Conservation (phyloP, 2,329 filamentous ascomycete species). For the Neofusicoccum laricinum region DNA sequence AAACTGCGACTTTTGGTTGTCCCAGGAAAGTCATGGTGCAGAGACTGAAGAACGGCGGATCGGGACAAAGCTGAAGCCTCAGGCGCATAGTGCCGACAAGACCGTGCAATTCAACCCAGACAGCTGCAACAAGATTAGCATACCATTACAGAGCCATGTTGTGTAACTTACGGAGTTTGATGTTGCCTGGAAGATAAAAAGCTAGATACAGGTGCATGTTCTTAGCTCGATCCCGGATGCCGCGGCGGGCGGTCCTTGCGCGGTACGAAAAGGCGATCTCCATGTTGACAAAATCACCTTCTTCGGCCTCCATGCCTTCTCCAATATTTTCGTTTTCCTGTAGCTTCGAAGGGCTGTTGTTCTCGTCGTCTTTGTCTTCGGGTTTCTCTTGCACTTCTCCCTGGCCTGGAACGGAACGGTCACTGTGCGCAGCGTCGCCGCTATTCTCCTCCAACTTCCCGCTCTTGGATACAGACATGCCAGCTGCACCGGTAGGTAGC, state of each 20-base stretch:
- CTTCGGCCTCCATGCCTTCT: constrained; percentile 70
- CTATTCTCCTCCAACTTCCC: constrained; percentile 54
- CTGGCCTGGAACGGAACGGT: constrained; percentile 50
- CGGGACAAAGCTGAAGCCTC: constrained; percentile 69
- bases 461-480: constrained; percentile 57
- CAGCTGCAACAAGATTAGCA: constrained; percentile 35
- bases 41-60: constrained; percentile 74
- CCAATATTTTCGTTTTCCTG: constrained; percentile 37
- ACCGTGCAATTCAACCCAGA: constrained; percentile 74
- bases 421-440: constrained; percentile 41
- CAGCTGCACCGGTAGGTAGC: constrained; percentile 69
- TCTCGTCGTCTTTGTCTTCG: constrained; percentile 31
- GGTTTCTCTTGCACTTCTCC: constrained; percentile 38
- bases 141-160: neutral
- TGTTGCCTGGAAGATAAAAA: constrained; percentile 62
- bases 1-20: constrained; percentile 69
- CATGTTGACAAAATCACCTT: constrained; percentile 75
- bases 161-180: constrained; percentile 48
- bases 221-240: constrained; percentile 61
- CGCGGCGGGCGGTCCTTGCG: constrained; percentile 59
- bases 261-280: constrained; percentile 74
- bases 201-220: constrained; percentile 71
- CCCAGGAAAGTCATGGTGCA: constrained; percentile 73
- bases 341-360: constrained; percentile 29
- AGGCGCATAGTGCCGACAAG: constrained; percentile 68